Conservation (phyloP, 2,329 filamentous ascomycete species). For the Ascosphaera acerosa region DNA sequence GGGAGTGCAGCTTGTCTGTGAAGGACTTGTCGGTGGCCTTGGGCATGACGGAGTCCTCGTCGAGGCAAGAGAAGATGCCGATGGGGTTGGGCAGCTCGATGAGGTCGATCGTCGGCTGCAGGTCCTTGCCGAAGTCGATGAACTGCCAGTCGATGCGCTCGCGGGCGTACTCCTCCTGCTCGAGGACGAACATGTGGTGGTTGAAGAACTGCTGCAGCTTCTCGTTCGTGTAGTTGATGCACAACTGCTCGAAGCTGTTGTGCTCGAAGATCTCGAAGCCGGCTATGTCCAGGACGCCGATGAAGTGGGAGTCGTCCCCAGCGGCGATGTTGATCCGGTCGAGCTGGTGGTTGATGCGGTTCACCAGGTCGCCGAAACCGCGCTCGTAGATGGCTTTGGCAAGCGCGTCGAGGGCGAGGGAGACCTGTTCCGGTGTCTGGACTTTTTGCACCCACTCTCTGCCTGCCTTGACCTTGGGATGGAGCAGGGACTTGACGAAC, state of each 20-base stretch:
- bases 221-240: constrained; percentile 99
- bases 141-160: constrained; percentile 99
- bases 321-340: constrained; percentile 57
- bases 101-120: constrained; percentile 91
- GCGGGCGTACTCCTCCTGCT: constrained; percentile 91
- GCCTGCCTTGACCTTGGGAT: constrained; percentile 84
- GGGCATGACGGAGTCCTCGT: constrained; percentile 96
- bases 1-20: constrained; percentile 84
- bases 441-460: constrained; percentile 98
- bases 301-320: constrained; percentile 78
- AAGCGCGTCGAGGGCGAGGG: constrained; percentile 66
- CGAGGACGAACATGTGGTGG: constrained; percentile 97
- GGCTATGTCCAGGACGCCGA: constrained; percentile 94
- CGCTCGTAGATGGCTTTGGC: constrained; percentile 96
- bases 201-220: constrained; percentile 99
- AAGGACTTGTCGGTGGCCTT: constrained; percentile 95
- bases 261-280: constrained; percentile 97
- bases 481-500: constrained; percentile 69
- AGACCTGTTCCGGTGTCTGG: constrained; percentile 89
- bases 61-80: constrained; percentile 92
- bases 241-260: constrained; percentile 96
- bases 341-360: constrained; percentile 72
- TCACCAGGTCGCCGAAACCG: constrained; percentile 77
- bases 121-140: constrained; percentile 90
- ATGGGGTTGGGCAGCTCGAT: constrained; percentile 94